These are phyloP conservation scores for Acer campestre DNA, from an alignment of 345 rosid species.

Conservation along the genomic window DNA sequence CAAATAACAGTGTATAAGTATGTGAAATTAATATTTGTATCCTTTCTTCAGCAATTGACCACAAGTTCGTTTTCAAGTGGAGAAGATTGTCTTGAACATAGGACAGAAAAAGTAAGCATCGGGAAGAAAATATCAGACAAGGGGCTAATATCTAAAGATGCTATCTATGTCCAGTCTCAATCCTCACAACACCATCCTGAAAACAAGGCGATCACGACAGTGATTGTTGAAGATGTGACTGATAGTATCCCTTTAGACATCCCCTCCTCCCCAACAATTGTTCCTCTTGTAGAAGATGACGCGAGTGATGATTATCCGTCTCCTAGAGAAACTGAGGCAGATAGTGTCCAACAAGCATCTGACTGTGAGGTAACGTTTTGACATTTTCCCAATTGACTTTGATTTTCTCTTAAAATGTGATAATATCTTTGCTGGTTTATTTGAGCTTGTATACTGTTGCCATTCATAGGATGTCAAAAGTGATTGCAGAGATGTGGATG, in stretches of 20 bases:
- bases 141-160: constrained; percentile 26
- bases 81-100: constrained; percentile 26
- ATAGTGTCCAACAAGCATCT: constrained; percentile 35
- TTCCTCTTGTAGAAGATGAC: constrained; percentile 47
- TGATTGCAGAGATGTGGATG: constrained; percentile 40
- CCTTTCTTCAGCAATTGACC: constrained; percentile 37
- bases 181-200: constrained; percentile 28
- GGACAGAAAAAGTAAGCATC: constrained; percentile 27
- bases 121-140: constrained; percentile 2
- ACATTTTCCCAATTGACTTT: constrained; percentile 7
- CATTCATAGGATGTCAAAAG: constrained; percentile 43
- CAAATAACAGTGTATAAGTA: neutral
- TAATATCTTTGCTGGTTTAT: constrained; percentile 14
- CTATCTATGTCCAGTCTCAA: constrained; percentile 31
- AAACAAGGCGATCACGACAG: constrained; percentile 24
- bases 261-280: constrained; percentile 37
- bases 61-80: constrained; percentile 33
- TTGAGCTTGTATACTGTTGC: constrained; percentile 7
- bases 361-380: constrained; percentile 51
- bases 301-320: constrained; percentile 37
- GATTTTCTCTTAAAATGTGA: neutral
- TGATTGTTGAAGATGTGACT: constrained; percentile 75
- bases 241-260: constrained; percentile 39
- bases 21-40: constrained; percentile 20
- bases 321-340: constrained; percentile 33